phyloP scores from a whole-genome alignment of 1,139 yeast species.

The Lodderomyces pseudojiufengensis region DNA sequence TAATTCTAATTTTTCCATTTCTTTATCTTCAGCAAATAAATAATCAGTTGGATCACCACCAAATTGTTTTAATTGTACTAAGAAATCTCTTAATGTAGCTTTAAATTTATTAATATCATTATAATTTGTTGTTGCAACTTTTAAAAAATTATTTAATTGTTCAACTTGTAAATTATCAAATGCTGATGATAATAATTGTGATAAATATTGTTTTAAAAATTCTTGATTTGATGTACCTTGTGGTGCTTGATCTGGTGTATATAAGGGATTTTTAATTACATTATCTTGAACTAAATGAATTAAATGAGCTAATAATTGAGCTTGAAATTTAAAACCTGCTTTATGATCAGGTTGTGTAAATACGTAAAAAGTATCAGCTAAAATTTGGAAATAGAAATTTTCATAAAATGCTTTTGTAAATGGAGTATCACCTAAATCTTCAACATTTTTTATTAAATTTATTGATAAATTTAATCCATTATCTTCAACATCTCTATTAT shows the following conservation, averaged over 20 bases:
- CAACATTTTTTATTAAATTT: conserved; percentile 85
- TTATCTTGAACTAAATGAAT: conserved; percentile 79
- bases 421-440: conserved; percentile 68
- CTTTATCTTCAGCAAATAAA: conserved; percentile 91
- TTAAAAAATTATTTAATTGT: conserved; percentile 78
- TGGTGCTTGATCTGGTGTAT: conserved; percentile 69
- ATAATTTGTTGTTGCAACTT: conserved; percentile 70
- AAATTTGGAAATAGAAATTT: conserved; percentile 82
- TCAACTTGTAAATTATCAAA: conserved; percentile 86
- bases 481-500: conserved; percentile 91
- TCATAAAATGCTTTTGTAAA: conserved; percentile 86
- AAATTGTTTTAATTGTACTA: conserved; percentile 90
- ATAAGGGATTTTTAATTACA: conserved; percentile 73
- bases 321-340: conserved; percentile 88
- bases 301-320: conserved; percentile 78
- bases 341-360: conserved; percentile 97
- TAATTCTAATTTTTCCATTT: conserved; percentile 68
- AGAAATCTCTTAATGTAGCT: conserved; percentile 88
- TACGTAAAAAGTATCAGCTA: conserved; percentile 89
- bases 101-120: conserved; percentile 74
- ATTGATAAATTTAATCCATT: conserved; percentile 79
- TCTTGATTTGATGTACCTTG: conserved; percentile 78
- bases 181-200: conserved; percentile 76
- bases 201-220: conserved; percentile 77
- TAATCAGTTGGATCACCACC: conserved; percentile 96